Percentiles rank a stretch among this genome's conserved stretches.
Conservation (phyloP, 176 grass and related monocot species). For the Phyllostachys edulis region DNA sequence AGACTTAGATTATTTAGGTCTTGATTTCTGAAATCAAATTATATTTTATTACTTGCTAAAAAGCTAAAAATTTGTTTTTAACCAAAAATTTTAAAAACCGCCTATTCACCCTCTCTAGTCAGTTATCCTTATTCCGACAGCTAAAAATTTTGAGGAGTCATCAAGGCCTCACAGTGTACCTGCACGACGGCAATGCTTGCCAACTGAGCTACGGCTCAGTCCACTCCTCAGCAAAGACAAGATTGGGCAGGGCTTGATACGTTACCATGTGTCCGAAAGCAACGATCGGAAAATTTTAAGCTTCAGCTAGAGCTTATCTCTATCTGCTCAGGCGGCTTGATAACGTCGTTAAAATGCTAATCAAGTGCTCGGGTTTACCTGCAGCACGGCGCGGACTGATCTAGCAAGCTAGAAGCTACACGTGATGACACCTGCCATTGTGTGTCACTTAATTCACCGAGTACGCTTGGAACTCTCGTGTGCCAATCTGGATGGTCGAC, state of each 20-base stretch:
- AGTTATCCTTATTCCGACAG: too few relatives aligned
- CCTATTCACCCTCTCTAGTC: too few relatives aligned
- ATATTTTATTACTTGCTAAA: too few relatives aligned
- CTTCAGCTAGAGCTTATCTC: neutral
- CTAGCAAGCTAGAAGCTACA: neutral
- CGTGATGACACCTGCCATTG: slow-evolving; percentile 24
- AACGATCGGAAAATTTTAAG: neutral
- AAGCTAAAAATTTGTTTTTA: too few relatives aligned
- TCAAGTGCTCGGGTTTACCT: slow-evolving; percentile 5
- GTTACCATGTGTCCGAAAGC: neutral
- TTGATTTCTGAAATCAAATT: too few relatives aligned
- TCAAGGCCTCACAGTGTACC: too few relatives aligned
- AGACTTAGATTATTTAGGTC: too few relatives aligned
- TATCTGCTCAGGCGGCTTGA: neutral
- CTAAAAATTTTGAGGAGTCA: too few relatives aligned
- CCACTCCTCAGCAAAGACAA: too few relatives aligned
- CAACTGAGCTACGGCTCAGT: too few relatives aligned
- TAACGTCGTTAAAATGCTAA: neutral
- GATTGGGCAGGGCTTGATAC: neutral
- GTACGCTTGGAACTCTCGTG: neutral
- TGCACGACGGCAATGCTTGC: too few relatives aligned
- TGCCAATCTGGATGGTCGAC: neutral
- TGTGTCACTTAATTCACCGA: neutral
- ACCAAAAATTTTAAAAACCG: too few relatives aligned
- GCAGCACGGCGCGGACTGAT: neutral